A percentile compares a stretch with the other conserved stretches of the same genome.
phyloP scores from a whole-genome alignment of 2,329 filamentous ascomycete species.

The Trichoderma aggressivum region DNA sequence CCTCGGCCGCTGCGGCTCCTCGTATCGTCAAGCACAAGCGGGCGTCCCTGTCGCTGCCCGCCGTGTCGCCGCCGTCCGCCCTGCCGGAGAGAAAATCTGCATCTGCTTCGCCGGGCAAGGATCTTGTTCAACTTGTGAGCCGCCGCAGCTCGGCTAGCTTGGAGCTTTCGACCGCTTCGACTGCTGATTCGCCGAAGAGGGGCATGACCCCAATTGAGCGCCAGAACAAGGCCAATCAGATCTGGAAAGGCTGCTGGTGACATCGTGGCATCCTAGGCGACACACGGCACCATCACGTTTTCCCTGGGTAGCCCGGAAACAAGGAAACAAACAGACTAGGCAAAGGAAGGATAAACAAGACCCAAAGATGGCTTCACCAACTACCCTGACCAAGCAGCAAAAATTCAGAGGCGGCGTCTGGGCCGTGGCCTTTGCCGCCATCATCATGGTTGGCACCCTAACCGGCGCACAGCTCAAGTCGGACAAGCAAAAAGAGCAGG shows the following conservation, averaged over 20 bases:
- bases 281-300: not conserved
- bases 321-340: not conserved
- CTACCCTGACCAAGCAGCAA: conserved; percentile 31
- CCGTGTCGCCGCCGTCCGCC: not conserved
- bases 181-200: conserved; percentile 1
- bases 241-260: conserved; percentile 31
- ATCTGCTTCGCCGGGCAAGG: not conserved
- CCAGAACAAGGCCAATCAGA: conserved; percentile 24
- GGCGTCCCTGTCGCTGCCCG: not conserved
- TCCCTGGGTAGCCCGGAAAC: not conserved
- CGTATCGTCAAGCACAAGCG: not conserved
- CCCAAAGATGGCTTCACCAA: not conserved
- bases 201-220: conserved; percentile 25
- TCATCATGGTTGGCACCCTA: conserved; percentile 45
- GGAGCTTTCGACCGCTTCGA: not conserved
- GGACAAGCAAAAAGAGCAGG: conserved; percentile 45
- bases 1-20: not conserved
- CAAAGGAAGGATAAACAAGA: not conserved
- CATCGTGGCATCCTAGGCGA: not conserved
- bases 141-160: not conserved
- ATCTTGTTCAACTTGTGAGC: not conserved
- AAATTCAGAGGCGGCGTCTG: conserved; percentile 35
- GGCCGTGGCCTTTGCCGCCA: conserved; percentile 46
- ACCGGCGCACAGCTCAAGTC: conserved; percentile 50
- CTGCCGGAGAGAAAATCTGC: not conserved